Evolutionary conservation across 2,329 filamentous ascomycete species (phyloP).

Genomic region (Claviceps pusilla): DNA sequence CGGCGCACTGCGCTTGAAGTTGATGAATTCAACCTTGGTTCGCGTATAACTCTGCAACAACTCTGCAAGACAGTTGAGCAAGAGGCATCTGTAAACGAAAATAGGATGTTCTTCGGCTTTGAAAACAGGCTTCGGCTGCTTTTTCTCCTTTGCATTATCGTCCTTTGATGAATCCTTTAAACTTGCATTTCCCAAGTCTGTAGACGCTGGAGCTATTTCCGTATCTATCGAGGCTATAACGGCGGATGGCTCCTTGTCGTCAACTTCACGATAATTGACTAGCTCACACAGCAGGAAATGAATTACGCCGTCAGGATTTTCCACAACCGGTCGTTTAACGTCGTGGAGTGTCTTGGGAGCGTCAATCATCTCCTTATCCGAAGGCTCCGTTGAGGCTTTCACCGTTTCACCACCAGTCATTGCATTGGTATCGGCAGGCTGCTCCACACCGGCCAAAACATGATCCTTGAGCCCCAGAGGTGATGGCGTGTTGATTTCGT

Average conservation of each 20-base stretch:
- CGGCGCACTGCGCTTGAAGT: constrained; percentile 86
- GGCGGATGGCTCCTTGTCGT: constrained; percentile 55
- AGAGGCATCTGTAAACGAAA: constrained; percentile 89
- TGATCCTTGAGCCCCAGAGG: constrained; percentile 25
- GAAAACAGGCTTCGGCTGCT: constrained; percentile 57
- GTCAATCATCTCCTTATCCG: constrained; percentile 47
- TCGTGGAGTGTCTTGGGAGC: constrained; percentile 49
- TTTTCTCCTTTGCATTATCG: constrained; percentile 43
- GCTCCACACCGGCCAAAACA: constrained; percentile 6
- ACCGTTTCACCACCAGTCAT: constrained; percentile 27
- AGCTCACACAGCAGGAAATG: constrained; percentile 90
- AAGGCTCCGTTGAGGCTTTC: constrained; percentile 44
- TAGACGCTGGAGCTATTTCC: constrained; percentile 17
- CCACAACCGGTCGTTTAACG: constrained; percentile 67
- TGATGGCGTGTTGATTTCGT: constrained; percentile 19
- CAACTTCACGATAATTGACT: constrained; percentile 79
- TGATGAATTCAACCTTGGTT: constrained; percentile 97
- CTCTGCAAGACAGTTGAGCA: constrained; percentile 83
- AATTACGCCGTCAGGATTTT: constrained; percentile 87
- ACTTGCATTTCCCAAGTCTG: constrained; percentile 14
- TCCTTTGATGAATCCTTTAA: constrained; percentile 15
- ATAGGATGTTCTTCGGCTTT: constrained; percentile 89
- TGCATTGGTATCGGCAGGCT: constrained; percentile 6
- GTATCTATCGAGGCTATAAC: constrained; percentile 27
- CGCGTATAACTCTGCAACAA: constrained; percentile 83